These are phyloP conservation scores for Fusarium burgessii DNA, from an alignment of 2,329 filamentous ascomycete genomes.

Conservation along the genomic window DNA sequence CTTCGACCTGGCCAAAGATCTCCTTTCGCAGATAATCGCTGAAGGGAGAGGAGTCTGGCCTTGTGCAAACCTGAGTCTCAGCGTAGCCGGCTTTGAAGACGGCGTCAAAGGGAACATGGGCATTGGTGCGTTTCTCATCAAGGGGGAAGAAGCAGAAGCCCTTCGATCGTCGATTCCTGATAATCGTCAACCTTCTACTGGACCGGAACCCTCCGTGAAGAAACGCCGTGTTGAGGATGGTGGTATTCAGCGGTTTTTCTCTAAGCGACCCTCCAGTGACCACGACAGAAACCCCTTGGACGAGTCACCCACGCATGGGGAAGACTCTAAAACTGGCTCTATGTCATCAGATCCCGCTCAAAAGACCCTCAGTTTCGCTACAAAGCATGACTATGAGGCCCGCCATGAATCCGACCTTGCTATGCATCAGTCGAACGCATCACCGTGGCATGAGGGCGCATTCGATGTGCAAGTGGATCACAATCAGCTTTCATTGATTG, in stretches of 20 bases:
- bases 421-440: constrained; percentile 22
- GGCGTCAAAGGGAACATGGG: constrained; percentile 85
- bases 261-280: constrained; percentile 52
- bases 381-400: constrained; percentile 23
- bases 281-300: constrained; percentile 43
- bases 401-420: constrained; percentile 30
- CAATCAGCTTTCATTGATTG: constrained; percentile 51
- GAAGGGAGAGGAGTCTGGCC: constrained; percentile 85
- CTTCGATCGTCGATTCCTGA: constrained; percentile 41
- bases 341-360: constrained; percentile 2
- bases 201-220: constrained; percentile 46
- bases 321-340: constrained; percentile 5
- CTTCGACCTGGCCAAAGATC: constrained; percentile 79
- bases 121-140: constrained; percentile 87
- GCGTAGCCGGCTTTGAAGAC: constrained; percentile 93
- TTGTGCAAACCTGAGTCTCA: constrained; percentile 88
- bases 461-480: constrained; percentile 36
- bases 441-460: constrained; percentile 15
- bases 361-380: constrained; percentile 23
- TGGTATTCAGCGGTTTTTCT: constrained; percentile 70
- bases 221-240: constrained; percentile 56
- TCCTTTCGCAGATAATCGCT: constrained; percentile 81
- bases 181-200: constrained; percentile 34
- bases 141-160: constrained; percentile 72
- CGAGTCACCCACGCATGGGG: constrained; percentile 19